Evolutionary conservation across 257 asterid species (phyloP), one percentile per base, ranked within the genome.

Genomic region (Salvia rosmarinus): DNA sequence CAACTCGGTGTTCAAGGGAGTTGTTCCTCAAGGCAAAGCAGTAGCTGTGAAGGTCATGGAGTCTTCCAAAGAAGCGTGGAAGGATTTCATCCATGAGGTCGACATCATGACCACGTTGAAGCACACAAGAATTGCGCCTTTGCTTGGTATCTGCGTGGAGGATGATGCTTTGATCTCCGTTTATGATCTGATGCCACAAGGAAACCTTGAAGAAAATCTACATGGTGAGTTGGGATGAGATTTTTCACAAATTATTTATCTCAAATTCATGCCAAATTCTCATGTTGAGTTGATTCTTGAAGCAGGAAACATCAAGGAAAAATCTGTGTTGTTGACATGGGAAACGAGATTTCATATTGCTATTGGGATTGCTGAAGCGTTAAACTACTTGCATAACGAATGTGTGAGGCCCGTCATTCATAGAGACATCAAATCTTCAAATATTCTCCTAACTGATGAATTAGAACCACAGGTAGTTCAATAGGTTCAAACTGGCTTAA

Each of bases 401-500:
- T 83, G 88, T 62, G 78, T 84, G 5, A 78, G 78, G 80, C 92
- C 95, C 0, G 82, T 94, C 23, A 94, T 94, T 28, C 99, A 94
- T 71, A 85, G 99, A 74, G 99, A 94, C 68, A 75, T 94, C 40
- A 94, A 94, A 75, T 89, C 99, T 17, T 88, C 96, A 13, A 94
- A 94, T 74, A 89, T 94, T 81, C 96, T 94, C 67, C 84, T 94
- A 56, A 75, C 82, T 1, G 85, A 83, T 64, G 88, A 78, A 47
- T 81, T 91, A 50, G 86, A 88, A 64, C 89, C 99, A 50, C 88
- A 89, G 96, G 99, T 92, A 70, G 6, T 62, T 21, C 68, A 34
- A 64, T 59, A 64, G 23, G 14, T 40, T 67, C 28, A 61, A 39
- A 23, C 12, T 56, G 4, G 4, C 39, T 59, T 59, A 72, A 37